A percentile compares a stretch with the other conserved stretches of the same genome.
These are phyloP conservation scores for Aspergillus oerlinghausenensis DNA, from an alignment of 2,329 filamentous ascomycete species.

Conservation along the genomic window DNA sequence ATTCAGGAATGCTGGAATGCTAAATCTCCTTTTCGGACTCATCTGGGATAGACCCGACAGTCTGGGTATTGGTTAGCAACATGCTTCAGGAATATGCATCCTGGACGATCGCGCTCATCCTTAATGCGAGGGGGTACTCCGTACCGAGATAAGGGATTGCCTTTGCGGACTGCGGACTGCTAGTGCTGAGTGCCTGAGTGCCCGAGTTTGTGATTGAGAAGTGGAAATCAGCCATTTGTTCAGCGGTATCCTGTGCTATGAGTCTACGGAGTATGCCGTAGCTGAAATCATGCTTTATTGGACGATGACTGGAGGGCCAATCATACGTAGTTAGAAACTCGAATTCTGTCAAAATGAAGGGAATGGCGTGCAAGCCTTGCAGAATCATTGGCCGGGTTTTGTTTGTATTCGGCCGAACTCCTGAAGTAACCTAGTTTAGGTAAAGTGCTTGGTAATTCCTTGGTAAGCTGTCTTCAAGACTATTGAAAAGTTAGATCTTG, in stretches of 20 bases:
- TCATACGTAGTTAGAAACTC: too few relatives aligned
- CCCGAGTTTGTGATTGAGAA: too few relatives aligned
- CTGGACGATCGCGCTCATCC: neutral
- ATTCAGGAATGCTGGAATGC: neutral
- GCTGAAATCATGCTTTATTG: neutral
- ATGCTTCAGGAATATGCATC: neutral
- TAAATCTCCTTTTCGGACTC: neutral
- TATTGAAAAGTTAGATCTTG: too few relatives aligned
- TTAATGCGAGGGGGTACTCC: neutral
- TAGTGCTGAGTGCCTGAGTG: neutral
- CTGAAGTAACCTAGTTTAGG: neutral
- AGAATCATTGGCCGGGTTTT: neutral
- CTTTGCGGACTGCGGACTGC: neutral
- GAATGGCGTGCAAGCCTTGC: too few relatives aligned
- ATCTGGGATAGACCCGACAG: constrained; percentile 15
- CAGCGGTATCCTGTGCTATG: too few relatives aligned
- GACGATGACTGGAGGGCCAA: too few relatives aligned
- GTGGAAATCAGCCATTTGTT: too few relatives aligned
- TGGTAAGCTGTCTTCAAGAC: too few relatives aligned
- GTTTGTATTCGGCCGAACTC: neutral
- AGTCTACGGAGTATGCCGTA: neutral
- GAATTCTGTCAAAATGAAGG: neutral
- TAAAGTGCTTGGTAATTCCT: neutral
- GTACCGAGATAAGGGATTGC: neutral
- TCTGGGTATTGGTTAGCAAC: constrained; percentile 11